phyloP scores from a whole-genome alignment of 768 basidiomycete genomes.

The Hygrophorus pudorinus region DNA sequence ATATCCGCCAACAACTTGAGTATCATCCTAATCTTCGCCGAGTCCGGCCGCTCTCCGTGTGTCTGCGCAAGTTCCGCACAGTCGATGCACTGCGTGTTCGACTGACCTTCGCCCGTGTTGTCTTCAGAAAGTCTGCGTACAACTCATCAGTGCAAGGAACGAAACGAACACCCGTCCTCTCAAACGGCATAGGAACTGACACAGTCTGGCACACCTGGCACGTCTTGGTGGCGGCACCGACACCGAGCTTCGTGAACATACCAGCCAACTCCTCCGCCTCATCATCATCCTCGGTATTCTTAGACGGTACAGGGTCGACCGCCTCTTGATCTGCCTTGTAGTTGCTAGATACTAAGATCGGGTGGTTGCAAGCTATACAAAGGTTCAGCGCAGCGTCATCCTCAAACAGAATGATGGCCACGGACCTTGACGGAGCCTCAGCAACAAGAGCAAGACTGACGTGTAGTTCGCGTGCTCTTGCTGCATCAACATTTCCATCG shows the following conservation, averaged over 20 bases:
- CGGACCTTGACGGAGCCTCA: slow-evolving; percentile 85
- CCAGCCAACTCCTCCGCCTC: slow-evolving; percentile 69
- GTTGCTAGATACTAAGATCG: slow-evolving; percentile 69
- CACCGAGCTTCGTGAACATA: slow-evolving; percentile 60
- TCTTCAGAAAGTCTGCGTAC: slow-evolving; percentile 25
- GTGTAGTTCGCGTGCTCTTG: slow-evolving; percentile 53
- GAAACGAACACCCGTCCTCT: not conserved
- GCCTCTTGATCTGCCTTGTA: slow-evolving; percentile 68
- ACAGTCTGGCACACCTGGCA: slow-evolving; percentile 70
- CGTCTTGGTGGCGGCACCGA: slow-evolving; percentile 37
- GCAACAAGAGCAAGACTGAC: slow-evolving; percentile 56
- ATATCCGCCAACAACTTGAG: slow-evolving; percentile 62
- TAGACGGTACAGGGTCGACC: slow-evolving; percentile 51
- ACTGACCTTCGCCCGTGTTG: slow-evolving; percentile 29
- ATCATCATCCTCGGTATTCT: slow-evolving; percentile 41
- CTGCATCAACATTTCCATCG: slow-evolving; percentile 58
- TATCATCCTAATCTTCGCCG: slow-evolving; percentile 83
- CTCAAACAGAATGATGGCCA: slow-evolving; percentile 3
- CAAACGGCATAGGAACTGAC: slow-evolving; percentile 32
- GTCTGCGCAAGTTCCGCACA: slow-evolving; percentile 48
- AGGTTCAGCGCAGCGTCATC: not conserved
- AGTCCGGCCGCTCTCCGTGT: slow-evolving; percentile 53
- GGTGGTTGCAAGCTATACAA: slow-evolving; percentile 78
- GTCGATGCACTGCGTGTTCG: slow-evolving; percentile 42
- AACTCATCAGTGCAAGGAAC: not conserved